Base-by-base conservation (phyloP, 2,329 filamentous ascomycete species). In the Chaetomium sp. region DNA sequence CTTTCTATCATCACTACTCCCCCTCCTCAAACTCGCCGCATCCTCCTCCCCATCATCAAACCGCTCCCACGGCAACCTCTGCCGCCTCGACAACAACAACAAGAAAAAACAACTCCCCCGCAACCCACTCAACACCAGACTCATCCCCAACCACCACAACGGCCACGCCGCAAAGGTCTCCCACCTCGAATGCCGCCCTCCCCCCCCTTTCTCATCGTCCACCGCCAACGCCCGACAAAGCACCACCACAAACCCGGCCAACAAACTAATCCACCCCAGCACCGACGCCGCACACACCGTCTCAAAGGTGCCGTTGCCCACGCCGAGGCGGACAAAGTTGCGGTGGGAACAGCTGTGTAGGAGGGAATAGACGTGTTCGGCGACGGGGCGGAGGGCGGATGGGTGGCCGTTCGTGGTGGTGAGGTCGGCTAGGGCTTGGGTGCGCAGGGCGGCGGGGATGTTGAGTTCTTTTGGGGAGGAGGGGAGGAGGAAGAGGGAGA, bases 301-400 rank as follows among this genome's bases (percentile, higher is more conserved):
- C 65, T 77, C 75, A 52, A 76, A 74, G 2, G 75, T 77, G 40
- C 76, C 76, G 62, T 77, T 80, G 62, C 73, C 77, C 37, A 80
- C 74, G 57, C 78, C 79, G 6, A 82, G 70, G 41, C 78, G 75
- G 46, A 80, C 69, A 60, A 82, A 77, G 64, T 76, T 74, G 53
- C 76, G 70, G 62, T 77, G 70, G 19, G 75, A 78, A 68, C 76
- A 77, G 64, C 74, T 76, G 56, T 70, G 71, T 14, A 78, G 69
- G 35, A 78, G 71, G 36, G 70, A 65, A 61, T 77, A 75, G 40
- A 74, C 71, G 63, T 78, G 75, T 56, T 77, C 74, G 35, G 74
- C 75, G 5, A 77, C 65, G 19, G 74, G 73, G 19, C 61, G 60
- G n/a, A 78, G 69, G 52, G 71, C 64, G 4, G 62, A 61, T 0